These are phyloP conservation scores for Colletotrichum caudatum DNA, from an alignment of 2,329 filamentous ascomycete species.

Conservation along the genomic window DNA sequence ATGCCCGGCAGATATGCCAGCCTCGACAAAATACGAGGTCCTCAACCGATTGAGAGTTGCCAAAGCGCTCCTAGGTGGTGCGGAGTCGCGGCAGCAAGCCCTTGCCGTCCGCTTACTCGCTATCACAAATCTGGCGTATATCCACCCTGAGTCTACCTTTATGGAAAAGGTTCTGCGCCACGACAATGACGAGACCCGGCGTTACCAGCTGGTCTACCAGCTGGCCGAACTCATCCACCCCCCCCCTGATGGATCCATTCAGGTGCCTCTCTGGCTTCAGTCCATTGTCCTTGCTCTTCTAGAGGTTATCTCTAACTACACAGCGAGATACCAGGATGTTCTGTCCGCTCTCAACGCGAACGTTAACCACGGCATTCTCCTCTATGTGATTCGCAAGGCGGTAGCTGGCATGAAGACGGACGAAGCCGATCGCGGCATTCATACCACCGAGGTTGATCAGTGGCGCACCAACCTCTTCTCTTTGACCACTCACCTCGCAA, in stretches of 20 bases:
- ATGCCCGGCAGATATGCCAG: slow-evolving; percentile 74
- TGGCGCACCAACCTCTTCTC: slow-evolving; percentile 93
- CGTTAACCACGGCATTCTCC: slow-evolving; percentile 94
- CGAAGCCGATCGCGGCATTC: slow-evolving; percentile 65
- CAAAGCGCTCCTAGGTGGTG: slow-evolving; percentile 78
- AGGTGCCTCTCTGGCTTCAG: slow-evolving; percentile 82
- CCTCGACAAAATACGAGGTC: slow-evolving; percentile 82
- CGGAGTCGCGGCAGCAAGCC: slow-evolving; percentile 77
- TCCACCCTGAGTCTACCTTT: slow-evolving; percentile 86
- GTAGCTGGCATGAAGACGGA: slow-evolving; percentile 81
- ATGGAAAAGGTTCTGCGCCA: slow-evolving; percentile 86
- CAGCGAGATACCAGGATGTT: slow-evolving; percentile 82
- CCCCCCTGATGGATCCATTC: slow-evolving; percentile 74
- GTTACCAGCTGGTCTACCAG: slow-evolving; percentile 91
- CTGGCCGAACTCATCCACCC: slow-evolving; percentile 92
- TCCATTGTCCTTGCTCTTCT: slow-evolving; percentile 84
- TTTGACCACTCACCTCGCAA: slow-evolving; percentile 84
- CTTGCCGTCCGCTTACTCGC: slow-evolving; percentile 86
- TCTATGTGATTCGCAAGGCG: slow-evolving; percentile 92
- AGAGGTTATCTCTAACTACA: slow-evolving; percentile 86
- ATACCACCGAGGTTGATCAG: slow-evolving; percentile 78
- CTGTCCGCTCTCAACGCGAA: slow-evolving; percentile 93
- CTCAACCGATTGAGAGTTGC: slow-evolving; percentile 86
- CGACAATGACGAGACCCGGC: slow-evolving; percentile 89
- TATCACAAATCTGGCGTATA: slow-evolving; percentile 90